phyloP scores from a whole-genome alignment of 495 filamentous ascomycete species.

The Penicillium canariense region DNA sequence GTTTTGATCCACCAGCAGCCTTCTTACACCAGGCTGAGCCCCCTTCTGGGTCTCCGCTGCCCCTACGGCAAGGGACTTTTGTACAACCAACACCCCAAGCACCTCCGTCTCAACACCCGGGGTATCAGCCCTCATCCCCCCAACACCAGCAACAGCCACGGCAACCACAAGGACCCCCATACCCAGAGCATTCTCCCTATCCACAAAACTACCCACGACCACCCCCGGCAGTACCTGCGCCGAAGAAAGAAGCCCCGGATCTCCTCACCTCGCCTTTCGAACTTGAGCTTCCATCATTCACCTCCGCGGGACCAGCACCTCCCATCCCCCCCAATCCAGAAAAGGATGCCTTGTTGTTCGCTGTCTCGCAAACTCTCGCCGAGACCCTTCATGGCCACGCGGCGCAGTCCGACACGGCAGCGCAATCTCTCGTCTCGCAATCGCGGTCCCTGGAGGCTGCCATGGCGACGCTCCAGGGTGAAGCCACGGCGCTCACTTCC shows the following conservation, averaged over 20 bases:
- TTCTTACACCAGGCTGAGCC: conserved; percentile 5
- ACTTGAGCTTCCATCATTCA: conserved; percentile 57
- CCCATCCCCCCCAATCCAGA: conserved; percentile 95
- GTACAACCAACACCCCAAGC: conserved; percentile 2
- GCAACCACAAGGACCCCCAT: conserved; percentile 8
- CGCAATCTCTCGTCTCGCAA: conserved; percentile 74
- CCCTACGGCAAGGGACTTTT: conserved; percentile 2
- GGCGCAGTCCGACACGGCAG: conserved; percentile 63
- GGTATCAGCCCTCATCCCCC: conserved; percentile 22
- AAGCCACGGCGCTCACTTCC: conserved; percentile 65
- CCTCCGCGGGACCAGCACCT: conserved; percentile 61
- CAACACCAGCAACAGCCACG: conserved; percentile 18
- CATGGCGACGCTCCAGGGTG: conserved; percentile 62
- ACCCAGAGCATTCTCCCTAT: conserved; percentile 21
- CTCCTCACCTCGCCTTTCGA: conserved; percentile 70
- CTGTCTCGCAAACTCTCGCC: conserved; percentile 67
- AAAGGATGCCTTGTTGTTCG: conserved; percentile 82
- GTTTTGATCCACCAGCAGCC: neutral
- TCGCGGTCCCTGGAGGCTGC: conserved; percentile 70
- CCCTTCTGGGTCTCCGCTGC: neutral
- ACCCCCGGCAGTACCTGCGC: conserved; percentile 32
- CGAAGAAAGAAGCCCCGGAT: conserved; percentile 56
- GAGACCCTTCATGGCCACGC: conserved; percentile 62
- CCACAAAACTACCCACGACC: conserved; percentile 14
- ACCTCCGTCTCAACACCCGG: conserved; percentile 14